Evolutionary conservation across 768 basidiomycete genomes (phyloP).

Genomic region (Tylopilus rubrobrunneus): DNA sequence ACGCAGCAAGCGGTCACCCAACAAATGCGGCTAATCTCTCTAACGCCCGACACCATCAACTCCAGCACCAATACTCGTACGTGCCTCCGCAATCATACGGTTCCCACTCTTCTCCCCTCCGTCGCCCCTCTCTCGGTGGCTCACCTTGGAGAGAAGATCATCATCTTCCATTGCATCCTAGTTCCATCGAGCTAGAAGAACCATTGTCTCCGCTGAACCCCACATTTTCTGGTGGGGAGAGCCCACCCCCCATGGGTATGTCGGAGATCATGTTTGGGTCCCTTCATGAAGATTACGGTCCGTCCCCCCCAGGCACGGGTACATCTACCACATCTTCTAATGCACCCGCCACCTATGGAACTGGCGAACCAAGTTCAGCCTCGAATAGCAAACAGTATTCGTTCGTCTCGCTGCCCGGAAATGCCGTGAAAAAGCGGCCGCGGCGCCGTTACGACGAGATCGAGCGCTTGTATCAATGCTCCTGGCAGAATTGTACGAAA

Average conservation of each 20-base stretch:
- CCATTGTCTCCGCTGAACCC: conserved; percentile 55
- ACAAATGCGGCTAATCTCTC: conserved; percentile 30
- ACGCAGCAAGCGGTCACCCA: conserved; percentile 37
- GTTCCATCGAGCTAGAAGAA: conserved; percentile 38
- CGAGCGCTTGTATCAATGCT: conserved; percentile 87
- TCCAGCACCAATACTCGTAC: conserved; percentile 37
- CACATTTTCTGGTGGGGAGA: conserved; percentile 45
- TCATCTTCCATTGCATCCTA: conserved; percentile 32
- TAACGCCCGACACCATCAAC: conserved; percentile 38
- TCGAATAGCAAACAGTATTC: conserved; percentile 70
- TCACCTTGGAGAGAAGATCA: conserved; percentile 30
- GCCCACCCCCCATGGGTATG: conserved; percentile 31
- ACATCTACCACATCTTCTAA: conserved; percentile 56
- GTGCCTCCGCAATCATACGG: conserved; percentile 33
- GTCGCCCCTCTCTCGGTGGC: conserved; percentile 42
- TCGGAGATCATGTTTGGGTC: conserved; percentile 40
- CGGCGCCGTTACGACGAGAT: conserved; percentile 91
- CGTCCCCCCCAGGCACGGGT: conserved; percentile 60
- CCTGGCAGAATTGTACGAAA: conserved; percentile 74
- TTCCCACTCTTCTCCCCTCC: conserved; percentile 41
- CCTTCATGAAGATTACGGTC: conserved; percentile 48
- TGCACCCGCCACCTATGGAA: conserved; percentile 27
- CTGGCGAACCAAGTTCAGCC: conserved; percentile 27
- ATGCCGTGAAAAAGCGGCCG: conserved; percentile 80
- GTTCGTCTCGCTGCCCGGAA: conserved; percentile 78